Base-by-base conservation (phyloP, 176 grass and related monocot species). In the Eremochloa ophiuroides region DNA sequence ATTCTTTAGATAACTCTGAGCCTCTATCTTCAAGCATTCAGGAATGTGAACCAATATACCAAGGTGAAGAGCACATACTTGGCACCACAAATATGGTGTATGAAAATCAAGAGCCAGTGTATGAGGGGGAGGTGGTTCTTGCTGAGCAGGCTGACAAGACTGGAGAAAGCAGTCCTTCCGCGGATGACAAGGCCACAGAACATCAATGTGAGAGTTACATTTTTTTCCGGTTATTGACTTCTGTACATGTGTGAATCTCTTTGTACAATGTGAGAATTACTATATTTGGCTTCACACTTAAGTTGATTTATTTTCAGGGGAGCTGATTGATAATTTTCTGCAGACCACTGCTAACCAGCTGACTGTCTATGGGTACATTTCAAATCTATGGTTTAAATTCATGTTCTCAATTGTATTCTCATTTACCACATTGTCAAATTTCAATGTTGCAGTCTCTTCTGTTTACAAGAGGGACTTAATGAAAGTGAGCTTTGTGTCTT, bases 401-500 rank as follows among this genome's bases (percentile, higher is more conserved):
- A 8, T 46, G 14, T 30, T 72, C 48, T 82, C 22, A 47, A 59
- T 74, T 72, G 27, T 17, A 38, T 26, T 76, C 4, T 38, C 60
- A 23, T 51, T 60, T 67, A 79, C 83, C 66, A 34, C 63, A 55
- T 73, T 31, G 12, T 10, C 31, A 73, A 84, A 75, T 40, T 89
- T 76, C 48, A 69, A 40, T 80, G 64, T 80, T 40, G 4, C 87
- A 99, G 97, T 31, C 88, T 99, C 39, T 96, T 99, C 85, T 99
- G 93, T 84, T 86, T 99, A 78, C 97, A 99, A 96, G 97, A 96
- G 72, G 91, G 82, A 25, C 97, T 96, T 67, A 96, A 93, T 13
- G 97, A 99, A 82, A 96, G 87, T 79, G 97, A 99, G 74, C 83
- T 99, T 22, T 99, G 91, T 22, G 91, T 99, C 30, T 99, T 99